phyloP scores from a whole-genome alignment of 208 protist genomes.

The Endotrypanum monterogeii region DNA sequence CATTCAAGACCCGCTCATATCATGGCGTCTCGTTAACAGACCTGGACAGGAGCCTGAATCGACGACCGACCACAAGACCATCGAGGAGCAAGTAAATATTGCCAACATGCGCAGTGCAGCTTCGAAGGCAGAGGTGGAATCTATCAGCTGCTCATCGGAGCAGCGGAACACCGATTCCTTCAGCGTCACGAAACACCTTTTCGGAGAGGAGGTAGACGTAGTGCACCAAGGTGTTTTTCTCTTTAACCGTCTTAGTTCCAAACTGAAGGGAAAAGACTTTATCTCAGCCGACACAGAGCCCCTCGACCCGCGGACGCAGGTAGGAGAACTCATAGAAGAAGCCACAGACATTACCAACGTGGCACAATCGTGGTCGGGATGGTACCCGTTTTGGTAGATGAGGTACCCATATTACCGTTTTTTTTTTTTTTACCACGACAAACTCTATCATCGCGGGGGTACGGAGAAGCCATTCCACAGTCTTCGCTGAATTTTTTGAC shows the following conservation, averaged over 20 bases:
- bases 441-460: not conserved
- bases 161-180: constrained; percentile 22
- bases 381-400: constrained; percentile 90
- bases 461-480: not conserved
- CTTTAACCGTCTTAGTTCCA: constrained; percentile 81
- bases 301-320: constrained; percentile 77
- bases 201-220: constrained; percentile 72
- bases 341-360: constrained; percentile 87
- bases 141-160: constrained; percentile 36
- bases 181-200: constrained; percentile 47
- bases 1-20: constrained; percentile 99
- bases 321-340: constrained; percentile 81
- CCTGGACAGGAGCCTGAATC: constrained; percentile 71
- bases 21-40: constrained; percentile 96
- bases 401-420: too few species aligned
- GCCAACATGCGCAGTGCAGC: constrained; percentile 37
- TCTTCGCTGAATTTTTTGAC: too few species aligned
- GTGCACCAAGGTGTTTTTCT: constrained; percentile 84
- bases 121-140: constrained; percentile 24
- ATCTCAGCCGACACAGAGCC: constrained; percentile 33
- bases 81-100: constrained; percentile 71
- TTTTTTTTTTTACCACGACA: not conserved
- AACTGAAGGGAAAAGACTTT: constrained; percentile 84
- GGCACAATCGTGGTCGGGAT: constrained; percentile 89
- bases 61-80: constrained; percentile 71